phyloP scores from a whole-genome alignment of 140 eudicot species.

The Eryngium alpinum region DNA sequence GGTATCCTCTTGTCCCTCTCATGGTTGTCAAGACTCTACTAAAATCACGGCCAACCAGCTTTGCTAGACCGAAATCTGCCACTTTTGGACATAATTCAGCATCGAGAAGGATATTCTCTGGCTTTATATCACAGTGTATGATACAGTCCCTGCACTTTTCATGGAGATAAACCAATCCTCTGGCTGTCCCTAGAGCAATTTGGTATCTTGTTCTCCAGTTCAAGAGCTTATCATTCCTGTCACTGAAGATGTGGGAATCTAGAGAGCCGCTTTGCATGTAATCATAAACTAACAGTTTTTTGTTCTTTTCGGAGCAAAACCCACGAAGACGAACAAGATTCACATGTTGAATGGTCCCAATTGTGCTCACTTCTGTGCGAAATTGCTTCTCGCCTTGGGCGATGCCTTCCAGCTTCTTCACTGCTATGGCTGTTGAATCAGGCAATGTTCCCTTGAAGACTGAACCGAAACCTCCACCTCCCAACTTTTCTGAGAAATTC shows the following conservation, averaged over 20 bases:
- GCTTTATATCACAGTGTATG: slow-evolving; percentile 13
- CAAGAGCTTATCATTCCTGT: neutral
- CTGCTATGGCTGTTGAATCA: neutral
- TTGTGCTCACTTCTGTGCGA: slow-evolving; percentile 11
- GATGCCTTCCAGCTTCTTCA: slow-evolving; percentile 9
- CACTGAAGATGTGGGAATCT: neutral
- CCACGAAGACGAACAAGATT: slow-evolving; percentile 13
- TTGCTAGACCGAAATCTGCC: slow-evolving; percentile 12
- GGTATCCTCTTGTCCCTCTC: slow-evolving; percentile 12
- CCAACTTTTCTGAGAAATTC: slow-evolving; percentile 10
- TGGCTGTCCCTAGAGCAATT: slow-evolving; percentile 4
- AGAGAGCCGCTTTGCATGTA: slow-evolving; percentile 1
- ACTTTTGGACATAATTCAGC: slow-evolving; percentile 2
- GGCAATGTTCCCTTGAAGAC: slow-evolving; percentile 7
- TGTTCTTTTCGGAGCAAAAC: slow-evolving; percentile 7
- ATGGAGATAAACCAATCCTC: slow-evolving; percentile 9
- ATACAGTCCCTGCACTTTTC: slow-evolving; percentile 13
- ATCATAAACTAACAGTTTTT: slow-evolving; percentile 4
- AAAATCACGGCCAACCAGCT: slow-evolving; percentile 10
- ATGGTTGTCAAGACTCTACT: slow-evolving; percentile 15
- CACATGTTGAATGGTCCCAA: slow-evolving; percentile 11
- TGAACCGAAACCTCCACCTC: slow-evolving; percentile 12
- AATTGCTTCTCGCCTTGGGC: slow-evolving; percentile 10
- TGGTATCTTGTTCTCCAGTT: slow-evolving; percentile 4
- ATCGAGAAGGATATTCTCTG: slow-evolving; percentile 5